Base-by-base conservation (phyloP, 106 monocot species). In the Xerophyta viscosa region DNA sequence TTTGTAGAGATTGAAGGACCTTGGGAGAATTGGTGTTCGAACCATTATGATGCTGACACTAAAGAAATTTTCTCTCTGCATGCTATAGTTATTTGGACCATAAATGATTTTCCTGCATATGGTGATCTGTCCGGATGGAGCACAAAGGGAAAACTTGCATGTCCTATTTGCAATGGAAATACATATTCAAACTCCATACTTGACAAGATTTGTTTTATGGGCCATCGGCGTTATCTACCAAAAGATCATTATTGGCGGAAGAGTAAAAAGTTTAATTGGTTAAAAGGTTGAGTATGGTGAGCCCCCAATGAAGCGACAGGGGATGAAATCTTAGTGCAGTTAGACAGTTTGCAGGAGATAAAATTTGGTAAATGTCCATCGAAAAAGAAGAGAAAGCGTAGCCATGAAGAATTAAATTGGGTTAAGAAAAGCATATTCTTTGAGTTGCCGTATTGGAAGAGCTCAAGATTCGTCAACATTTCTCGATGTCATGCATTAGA, bases 341-440 rank as follows among this genome's bases (percentile, higher is more conserved):
- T 39, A 15, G 39, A 39, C 13, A 1, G 10, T 39, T 10, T 39
- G 39, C 10, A 39, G 15, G 39, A 15, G 13, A 39, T 39, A 39
- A 15, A 39, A 15, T 39, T 8, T 39, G 39, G 39, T 12, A 39
- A 39, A 7, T 1, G 13, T 12, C 39, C 39, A 12, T 12, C 15
- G 15, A 12, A 12, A 1, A 39, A 39, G 39, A 39, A 39, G 15
- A 2, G 1, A 39, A 39, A 39, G 39, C 6, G 6, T 1, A 10
- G 13, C 10, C 2, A 39, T 39, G 39, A 10, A 17, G 14, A 53
- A 29, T 27, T 10, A 26, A 53, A 17, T 28, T 28, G 58, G 59
- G 18, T 42, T 20, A 60, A 68, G 13, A 68, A 46, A 13, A 60
- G 39, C n/a, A 68, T 68, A 26, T 60, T 68, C 21, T 51, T 20